These are phyloP conservation scores for Parasarocladium wereldwijsianum DNA, from an alignment of 2,329 filamentous ascomycete species.

Conservation along the genomic window DNA sequence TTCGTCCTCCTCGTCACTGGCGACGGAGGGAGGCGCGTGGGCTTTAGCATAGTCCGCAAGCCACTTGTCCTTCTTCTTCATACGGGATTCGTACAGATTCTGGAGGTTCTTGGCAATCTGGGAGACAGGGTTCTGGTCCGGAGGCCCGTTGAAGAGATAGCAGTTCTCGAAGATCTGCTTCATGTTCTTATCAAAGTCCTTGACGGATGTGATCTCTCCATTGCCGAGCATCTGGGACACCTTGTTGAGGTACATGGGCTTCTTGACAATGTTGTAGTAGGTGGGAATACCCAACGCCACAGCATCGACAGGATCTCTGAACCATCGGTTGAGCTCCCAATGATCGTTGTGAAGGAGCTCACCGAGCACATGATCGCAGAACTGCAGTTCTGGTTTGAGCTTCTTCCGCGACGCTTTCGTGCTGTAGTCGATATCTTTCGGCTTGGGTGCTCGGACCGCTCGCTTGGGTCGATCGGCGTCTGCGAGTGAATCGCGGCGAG, in stretches of 20 bases:
- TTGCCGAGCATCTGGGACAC: conserved; percentile 61
- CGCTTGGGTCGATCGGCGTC: conserved; percentile 77
- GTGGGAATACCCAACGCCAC: conserved; percentile 86
- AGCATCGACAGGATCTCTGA: conserved; percentile 76
- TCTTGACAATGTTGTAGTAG: conserved; percentile 89
- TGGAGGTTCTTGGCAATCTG: conserved; percentile 58
- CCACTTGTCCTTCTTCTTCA: conserved; percentile 69
- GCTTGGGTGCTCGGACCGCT: conserved; percentile 81
- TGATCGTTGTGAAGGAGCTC: conserved; percentile 69
- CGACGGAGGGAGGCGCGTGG: conserved; percentile 37
- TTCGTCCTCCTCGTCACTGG: conserved; percentile 54
- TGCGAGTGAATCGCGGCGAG: conserved; percentile 64
- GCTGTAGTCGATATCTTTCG: conserved; percentile 81
- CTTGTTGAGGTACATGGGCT: conserved; percentile 89
- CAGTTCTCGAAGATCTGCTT: conserved; percentile 79
- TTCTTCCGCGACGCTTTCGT: conserved; percentile 68
- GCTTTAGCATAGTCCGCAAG: conserved; percentile 55
- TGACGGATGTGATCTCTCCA: conserved; percentile 66
- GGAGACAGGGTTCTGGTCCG: conserved; percentile 50
- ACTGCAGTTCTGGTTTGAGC: conserved; percentile 76
- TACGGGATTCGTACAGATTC: conserved; percentile 58
- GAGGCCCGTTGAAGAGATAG: conserved; percentile 66
- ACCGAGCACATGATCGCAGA: conserved; percentile 68
- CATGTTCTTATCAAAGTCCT: conserved; percentile 77
- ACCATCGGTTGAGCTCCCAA: conserved; percentile 52